These are phyloP conservation scores for Dendrocalamus latiflorus DNA, from an alignment of 202 grass and related monocot genomes.

Conservation along the genomic window DNA sequence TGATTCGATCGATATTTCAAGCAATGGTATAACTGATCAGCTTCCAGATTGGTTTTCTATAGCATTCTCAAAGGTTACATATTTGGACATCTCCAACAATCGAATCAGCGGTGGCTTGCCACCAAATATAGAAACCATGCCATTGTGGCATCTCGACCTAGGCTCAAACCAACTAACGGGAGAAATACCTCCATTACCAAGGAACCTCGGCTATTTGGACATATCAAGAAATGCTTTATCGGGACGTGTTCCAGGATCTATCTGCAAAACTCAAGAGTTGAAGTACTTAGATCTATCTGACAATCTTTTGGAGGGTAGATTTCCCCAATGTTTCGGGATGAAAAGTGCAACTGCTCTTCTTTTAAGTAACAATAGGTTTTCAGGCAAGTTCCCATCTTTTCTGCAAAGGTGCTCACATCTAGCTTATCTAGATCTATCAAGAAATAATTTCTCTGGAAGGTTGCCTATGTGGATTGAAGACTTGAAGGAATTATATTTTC, in stretches of 20 bases:
- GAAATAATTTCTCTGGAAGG: constrained; percentile 25
- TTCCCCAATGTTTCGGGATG: not conserved
- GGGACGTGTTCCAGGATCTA: not conserved
- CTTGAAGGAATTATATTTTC: not conserved
- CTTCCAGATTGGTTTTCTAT: constrained; percentile 32
- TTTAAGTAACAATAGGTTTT: constrained; percentile 10
- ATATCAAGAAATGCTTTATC: not conserved
- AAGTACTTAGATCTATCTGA: not conserved
- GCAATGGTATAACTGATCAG: not conserved
- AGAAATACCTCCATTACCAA: not conserved
- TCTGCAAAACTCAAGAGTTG: not conserved
- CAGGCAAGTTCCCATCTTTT: not conserved
- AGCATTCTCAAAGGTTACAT: not conserved
- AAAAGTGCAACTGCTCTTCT: accelerated
- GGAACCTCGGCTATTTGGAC: accelerated
- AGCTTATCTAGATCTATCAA: not conserved
- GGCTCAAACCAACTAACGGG: constrained; percentile 10
- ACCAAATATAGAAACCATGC: not conserved
- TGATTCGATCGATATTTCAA: not conserved
- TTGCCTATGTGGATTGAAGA: constrained; percentile 7
- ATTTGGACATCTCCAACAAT: not conserved
- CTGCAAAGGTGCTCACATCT: not conserved
- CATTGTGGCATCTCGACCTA: accelerated
- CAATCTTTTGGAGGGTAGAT: constrained; percentile 1
- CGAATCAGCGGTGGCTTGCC: constrained; percentile 10